Evolutionary conservation across 2,329 filamentous ascomycete species (phyloP), one percentile per base, ranked within the genome.

Genomic region (Aspergillus ochraceoroseus): DNA sequence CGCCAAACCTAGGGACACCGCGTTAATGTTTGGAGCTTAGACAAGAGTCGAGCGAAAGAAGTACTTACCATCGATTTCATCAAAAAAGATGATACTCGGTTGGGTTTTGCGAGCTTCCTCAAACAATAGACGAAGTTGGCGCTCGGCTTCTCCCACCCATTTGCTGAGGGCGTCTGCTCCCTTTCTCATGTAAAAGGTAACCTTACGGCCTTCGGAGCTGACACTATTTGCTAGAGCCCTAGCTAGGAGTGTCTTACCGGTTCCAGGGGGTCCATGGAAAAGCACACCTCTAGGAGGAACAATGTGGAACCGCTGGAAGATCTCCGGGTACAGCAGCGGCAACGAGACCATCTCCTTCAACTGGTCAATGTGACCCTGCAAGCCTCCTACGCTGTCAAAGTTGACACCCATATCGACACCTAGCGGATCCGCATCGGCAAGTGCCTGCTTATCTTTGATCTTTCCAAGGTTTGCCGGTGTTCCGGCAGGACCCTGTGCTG

Each of bases 141-240:
- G 84, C 67, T 98, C 92, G 7, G 94, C 92, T 66, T 98, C 92
- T 60, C 92, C 92, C 37, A 98, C 92, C 92, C 92, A 98, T 67
- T 98, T 98, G 66, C 89, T 95, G 47, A 98, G 72, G 11, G 89
- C 89, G 74, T 98, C 92, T 15, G 92, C 94, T 61, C 92, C 94
- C 67, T 98, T 98, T 46, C 92, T 84, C 92, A 98, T 98, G 67
- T 96, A 98, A 56, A 98, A 98, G 0, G 89, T 96, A 49, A 98
- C 92, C 63, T 96, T 96, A 52, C 84, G 83, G 14, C 90, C 90
- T 34, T 90, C 85, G 8, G 85, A 80, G 49, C 87, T 89, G 44
- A 95, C 84, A 46, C 86, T 94, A 41, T 92, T 94, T 34, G 94
- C 89, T 32, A 98, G 73, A 28, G 92, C 92, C 56, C 92, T 80